Base-by-base conservation (phyloP, 192 early-diverging fungal genomes). In the Jimgerdemannia flammicorona region DNA sequence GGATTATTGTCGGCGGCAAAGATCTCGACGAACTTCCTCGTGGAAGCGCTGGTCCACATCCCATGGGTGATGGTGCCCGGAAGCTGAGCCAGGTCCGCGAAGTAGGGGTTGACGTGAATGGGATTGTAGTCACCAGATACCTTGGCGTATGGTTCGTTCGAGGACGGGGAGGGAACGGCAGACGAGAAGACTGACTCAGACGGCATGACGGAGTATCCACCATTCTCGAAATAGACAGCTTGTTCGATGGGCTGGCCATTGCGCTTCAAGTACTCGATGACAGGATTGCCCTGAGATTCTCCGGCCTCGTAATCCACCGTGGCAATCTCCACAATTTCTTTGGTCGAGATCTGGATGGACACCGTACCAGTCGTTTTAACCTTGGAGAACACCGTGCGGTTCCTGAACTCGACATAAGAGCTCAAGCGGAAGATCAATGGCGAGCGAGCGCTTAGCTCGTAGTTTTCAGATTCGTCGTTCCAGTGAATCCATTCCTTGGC, bases 31-130 rank as follows among this genome's bases (percentile, higher is more conserved):
- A 96, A 96, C 90, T 95, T 95, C 78, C 96, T 91, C 67, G 95
- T 95, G 18, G 95, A 91, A 4, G 96, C 96, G 75, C 89, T 91
- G 67, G 95, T 98, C 95, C 95, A 98, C 96, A 98, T 98, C 70
- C 96, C 96, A 84, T 98, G 96, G 43, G 95, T 96, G 75, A 98
- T 98, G 43, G 95, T 95, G 70, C 94, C 95, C 40, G 96, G 95
- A 66, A 98, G 90, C 69, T 90, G 86, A 41, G 95, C 95, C 40
- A 95, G 83, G 76, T 94, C 93, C 78, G 95, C 92, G 89, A 98
- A 96, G 90, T 94, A 96, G 69, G 92, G 89, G 89, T 96, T 96
- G 75, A 94, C 93, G 87, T 98, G 96, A 82, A 98, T 98, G 66
- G 96, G 96, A 81, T 98, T 98, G 86, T 92, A 91, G 79, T 98